Evolutionary conservation across 768 basidiomycete species (phyloP).

Genomic region (Dendrothele bispora): DNA sequence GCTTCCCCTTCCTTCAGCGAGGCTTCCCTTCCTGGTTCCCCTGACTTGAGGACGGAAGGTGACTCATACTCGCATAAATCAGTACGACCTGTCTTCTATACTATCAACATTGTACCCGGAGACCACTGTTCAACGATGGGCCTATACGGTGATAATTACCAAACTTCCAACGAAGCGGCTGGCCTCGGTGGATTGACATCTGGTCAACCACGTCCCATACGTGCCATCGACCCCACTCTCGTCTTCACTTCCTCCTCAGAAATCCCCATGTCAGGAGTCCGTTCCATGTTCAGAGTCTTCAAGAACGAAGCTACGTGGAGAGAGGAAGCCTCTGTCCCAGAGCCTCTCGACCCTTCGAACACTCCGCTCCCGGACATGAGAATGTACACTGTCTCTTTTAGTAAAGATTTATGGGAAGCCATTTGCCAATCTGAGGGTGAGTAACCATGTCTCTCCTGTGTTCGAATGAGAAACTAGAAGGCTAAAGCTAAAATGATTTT

Average conservation of each 20-base stretch:
- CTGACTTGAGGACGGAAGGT: constrained; percentile 39
- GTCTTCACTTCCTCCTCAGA: constrained; percentile 51
- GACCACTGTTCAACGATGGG: constrained; percentile 13
- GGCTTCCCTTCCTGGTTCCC: constrained; percentile 32
- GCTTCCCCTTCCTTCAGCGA: constrained; percentile 41
- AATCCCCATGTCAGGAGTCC: constrained; percentile 43
- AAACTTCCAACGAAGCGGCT: constrained; percentile 9
- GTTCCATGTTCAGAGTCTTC: constrained; percentile 1
- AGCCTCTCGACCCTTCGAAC: no score
- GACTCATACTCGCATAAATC: constrained; percentile 27
- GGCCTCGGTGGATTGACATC: constrained; percentile 38
- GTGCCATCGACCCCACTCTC: constrained; percentile 64
- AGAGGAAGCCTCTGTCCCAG: constrained; percentile 28
- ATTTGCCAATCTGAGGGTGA: constrained; percentile 57
- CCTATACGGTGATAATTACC: constrained; percentile 12
- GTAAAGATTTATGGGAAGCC: constrained; percentile 65
- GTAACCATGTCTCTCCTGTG: no score
- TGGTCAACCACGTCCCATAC: constrained; percentile 48
- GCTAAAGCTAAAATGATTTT: no score
- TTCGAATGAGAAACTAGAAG: no score
- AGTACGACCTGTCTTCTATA: constrained; percentile 39
- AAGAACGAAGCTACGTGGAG: background rate
- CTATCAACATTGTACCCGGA: constrained; percentile 43
- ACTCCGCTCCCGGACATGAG: constrained; percentile 26
- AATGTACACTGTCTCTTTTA: constrained; percentile 61